Percentiles rank a stretch among this genome's conserved stretches.
phyloP scores from a whole-genome alignment of 2,329 filamentous ascomycete species.

The Purpureocillium lavendulum region DNA sequence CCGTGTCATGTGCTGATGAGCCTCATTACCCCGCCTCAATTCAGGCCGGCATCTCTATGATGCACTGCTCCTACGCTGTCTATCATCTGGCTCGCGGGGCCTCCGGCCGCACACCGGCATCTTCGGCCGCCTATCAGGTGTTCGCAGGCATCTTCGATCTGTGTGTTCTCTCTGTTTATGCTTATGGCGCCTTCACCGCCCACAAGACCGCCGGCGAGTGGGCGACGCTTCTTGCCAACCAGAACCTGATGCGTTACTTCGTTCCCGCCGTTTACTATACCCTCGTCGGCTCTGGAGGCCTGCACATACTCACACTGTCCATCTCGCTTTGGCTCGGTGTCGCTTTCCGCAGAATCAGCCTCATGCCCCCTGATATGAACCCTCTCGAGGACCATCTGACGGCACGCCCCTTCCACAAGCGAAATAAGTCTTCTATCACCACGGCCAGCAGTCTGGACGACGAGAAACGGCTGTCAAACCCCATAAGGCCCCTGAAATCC shows the following conservation, averaged over 20 bases:
- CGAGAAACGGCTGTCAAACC: conserved; percentile 52
- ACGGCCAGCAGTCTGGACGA: conserved; percentile 34
- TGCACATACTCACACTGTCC: conserved; percentile 63
- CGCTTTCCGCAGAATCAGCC: conserved; percentile 73
- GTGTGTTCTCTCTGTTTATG: conserved; percentile 44
- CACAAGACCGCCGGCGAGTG: conserved; percentile 43
- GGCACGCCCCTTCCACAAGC: conserved; percentile 61
- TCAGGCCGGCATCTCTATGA: conserved; percentile 66
- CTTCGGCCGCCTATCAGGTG: conserved; percentile 80
- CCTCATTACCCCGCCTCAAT: neutral
- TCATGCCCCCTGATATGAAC: conserved; percentile 89
- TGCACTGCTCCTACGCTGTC: conserved; percentile 68
- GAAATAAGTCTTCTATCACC: conserved; percentile 54
- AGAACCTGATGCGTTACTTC: conserved; percentile 49
- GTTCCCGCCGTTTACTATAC: conserved; percentile 60
- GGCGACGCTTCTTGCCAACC: conserved; percentile 57
- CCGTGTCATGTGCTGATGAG: neutral
- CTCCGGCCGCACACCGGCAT: conserved; percentile 64
- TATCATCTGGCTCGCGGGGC: conserved; percentile 70
- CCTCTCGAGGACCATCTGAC: conserved; percentile 82
- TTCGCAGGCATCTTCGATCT: conserved; percentile 71
- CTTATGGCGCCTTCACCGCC: conserved; percentile 41
- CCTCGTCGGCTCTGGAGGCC: conserved; percentile 51
- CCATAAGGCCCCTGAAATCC: conserved; percentile 30
- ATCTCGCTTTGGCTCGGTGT: conserved; percentile 69